Evolutionary conservation across 2,329 filamentous ascomycete genomes (phyloP).

Genomic region (Arthrobotrys iridis): DNA sequence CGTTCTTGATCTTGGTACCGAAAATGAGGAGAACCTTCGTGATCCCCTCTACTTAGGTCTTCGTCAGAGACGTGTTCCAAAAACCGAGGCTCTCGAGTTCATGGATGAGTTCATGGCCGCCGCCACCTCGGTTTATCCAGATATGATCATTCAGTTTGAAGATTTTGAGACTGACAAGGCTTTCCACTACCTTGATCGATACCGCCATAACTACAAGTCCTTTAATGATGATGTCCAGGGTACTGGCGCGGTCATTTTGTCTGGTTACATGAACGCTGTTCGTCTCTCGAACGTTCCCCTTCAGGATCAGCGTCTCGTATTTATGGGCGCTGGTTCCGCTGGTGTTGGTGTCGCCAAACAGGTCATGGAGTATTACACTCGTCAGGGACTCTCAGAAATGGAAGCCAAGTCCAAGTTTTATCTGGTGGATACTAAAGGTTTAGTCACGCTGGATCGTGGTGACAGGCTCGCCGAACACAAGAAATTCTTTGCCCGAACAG

Average conservation of each 20-base stretch:
- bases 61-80: slow-evolving; percentile 79
- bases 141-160: slow-evolving; percentile 84
- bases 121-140: slow-evolving; percentile 77
- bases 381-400: slow-evolving; percentile 86
- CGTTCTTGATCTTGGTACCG: slow-evolving; percentile 72
- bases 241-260: slow-evolving; percentile 93
- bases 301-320: slow-evolving; percentile 91
- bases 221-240: slow-evolving; percentile 99
- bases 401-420: slow-evolving; percentile 92
- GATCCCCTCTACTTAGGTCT: slow-evolving; percentile 89
- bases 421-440: slow-evolving; percentile 95
- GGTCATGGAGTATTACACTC: slow-evolving; percentile 95
- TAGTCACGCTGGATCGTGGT: slow-evolving; percentile 90
- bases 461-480: slow-evolving; percentile 93
- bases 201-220: slow-evolving; percentile 87
- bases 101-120: slow-evolving; percentile 98
- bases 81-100: slow-evolving; percentile 85
- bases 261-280: slow-evolving; percentile 74
- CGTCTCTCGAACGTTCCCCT: slow-evolving; percentile 86
- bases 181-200: slow-evolving; percentile 90
- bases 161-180: slow-evolving; percentile 87
- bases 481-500: slow-evolving; percentile 74
- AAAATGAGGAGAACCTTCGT: slow-evolving; percentile 73
- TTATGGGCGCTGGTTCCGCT: slow-evolving; percentile 93
- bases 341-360: slow-evolving; percentile 98